Base-by-base conservation (phyloP, 2,329 filamentous ascomycete species). In the Laburnicola sp. region DNA sequence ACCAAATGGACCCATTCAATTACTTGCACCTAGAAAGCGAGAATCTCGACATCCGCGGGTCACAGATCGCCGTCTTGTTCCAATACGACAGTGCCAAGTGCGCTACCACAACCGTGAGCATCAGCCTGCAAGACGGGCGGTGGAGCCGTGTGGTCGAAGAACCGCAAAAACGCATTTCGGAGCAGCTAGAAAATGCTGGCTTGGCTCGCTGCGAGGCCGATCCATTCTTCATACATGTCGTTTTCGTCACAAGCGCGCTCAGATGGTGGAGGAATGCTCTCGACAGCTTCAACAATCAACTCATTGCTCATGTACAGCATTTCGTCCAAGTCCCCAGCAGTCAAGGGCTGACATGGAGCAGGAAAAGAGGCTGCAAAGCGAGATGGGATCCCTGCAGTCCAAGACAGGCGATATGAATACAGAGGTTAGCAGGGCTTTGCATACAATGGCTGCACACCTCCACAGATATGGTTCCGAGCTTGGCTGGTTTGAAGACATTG, bases 221-320 rank as follows among this genome's bases (percentile, higher is more conserved):
- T 8, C 41, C 46, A 5, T 31, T 21, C n/a, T 45, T 41, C 26
- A 7, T 27, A 11, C 50, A 53, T 22, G 16, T 41, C 2, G 25
- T 47, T 10, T 45, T 27, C 30, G 28, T 53, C 10, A 40, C 37
- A 11, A 45, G 45, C 27, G 34, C 31, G 6, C 22, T 41, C 4
- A 25, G 41, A 34, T 53, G 45, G 50, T 53, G 50, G 50, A 53
- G 6, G 11, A 50, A 53, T 35, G 45, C 35, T 27, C 27, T 53
- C 7, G 25, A 39, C n/a, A 49, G 50, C 30, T 23, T 53, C 32
- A 53, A 53, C 23, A 32, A 50, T n/a, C 50, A 53, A 27, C 46
- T 53, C 7, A 50, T 53, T 23, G 31, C 34, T 16, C 36, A 45
- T 41, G 50, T 49, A 27, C 34, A 39, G 22, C 44, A 36, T 6